Evolutionary conservation across 2,329 filamentous ascomycete genomes (phyloP).

Genomic region (Colletotrichum spaethianum): DNA sequence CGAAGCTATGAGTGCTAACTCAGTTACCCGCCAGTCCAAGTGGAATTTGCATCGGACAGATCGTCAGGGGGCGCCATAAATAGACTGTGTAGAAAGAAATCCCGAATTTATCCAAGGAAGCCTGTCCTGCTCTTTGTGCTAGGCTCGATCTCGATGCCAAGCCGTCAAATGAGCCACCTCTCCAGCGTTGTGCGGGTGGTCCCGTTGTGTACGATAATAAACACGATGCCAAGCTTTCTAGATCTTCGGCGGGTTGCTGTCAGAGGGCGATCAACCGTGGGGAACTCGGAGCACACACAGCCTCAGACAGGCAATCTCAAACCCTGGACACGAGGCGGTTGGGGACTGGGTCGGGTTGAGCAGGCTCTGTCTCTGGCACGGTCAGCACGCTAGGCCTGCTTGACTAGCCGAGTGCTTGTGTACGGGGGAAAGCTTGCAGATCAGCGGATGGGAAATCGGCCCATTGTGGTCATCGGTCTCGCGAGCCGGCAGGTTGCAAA

Average conservation of each 20-base stretch:
- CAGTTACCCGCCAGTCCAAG: neutral
- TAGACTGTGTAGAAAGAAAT: neutral
- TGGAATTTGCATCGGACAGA: neutral
- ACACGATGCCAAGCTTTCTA: constrained; percentile 22
- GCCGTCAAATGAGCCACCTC: neutral
- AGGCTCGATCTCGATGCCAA: neutral
- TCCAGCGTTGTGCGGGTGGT: neutral
- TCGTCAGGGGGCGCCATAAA: neutral
- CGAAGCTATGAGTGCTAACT: neutral
- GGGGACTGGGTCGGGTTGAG: neutral
- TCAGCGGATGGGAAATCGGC: neutral
- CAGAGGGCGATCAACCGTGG: constrained; percentile 15
- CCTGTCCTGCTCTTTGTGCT: neutral
- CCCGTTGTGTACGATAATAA: constrained; percentile 2
- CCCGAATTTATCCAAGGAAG: neutral
- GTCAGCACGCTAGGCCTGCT: neutral
- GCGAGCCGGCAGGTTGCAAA: neutral
- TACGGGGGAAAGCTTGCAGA: neutral
- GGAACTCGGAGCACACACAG: constrained; percentile 2
- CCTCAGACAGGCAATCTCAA: neutral
- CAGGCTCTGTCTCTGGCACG: neutral
- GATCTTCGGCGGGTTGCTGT: constrained; percentile 9
- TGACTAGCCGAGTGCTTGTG: neutral
- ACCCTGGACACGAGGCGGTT: neutral
- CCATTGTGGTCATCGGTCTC: neutral